phyloP scores from a whole-genome alignment of 2,329 filamentous ascomycete genomes.

The Cladosporium cucumerinum region DNA sequence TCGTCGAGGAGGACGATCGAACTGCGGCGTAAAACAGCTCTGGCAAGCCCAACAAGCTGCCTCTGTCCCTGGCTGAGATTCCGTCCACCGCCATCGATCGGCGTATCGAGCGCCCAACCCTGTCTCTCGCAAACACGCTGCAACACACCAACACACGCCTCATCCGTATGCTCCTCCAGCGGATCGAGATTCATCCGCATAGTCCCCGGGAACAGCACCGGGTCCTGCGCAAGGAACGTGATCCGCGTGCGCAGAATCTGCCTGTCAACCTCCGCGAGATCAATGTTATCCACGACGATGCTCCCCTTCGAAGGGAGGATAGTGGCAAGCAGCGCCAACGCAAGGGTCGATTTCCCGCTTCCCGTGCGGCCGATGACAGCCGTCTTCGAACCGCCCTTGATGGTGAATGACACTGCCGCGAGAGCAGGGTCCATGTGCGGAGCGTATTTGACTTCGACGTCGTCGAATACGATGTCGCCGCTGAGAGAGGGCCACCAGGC shows the following conservation, averaged over 20 bases:
- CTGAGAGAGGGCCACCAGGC: constrained; percentile 71
- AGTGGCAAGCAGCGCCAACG: constrained; percentile 57
- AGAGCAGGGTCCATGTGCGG: constrained; percentile 72
- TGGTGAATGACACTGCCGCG: constrained; percentile 64
- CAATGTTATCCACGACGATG: constrained; percentile 59
- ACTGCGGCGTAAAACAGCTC: constrained; percentile 60
- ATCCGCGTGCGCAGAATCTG: constrained; percentile 60
- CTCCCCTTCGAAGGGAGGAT: constrained; percentile 53
- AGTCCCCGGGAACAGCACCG: constrained; percentile 61
- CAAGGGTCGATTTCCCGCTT: constrained; percentile 78
- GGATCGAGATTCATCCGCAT: constrained; percentile 63
- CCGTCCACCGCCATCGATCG: constrained; percentile 58
- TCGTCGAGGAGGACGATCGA: constrained; percentile 64
- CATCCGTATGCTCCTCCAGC: constrained; percentile 54
- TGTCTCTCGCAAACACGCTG: constrained; percentile 54
- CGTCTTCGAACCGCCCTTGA: constrained; percentile 74
- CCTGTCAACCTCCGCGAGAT: constrained; percentile 57
- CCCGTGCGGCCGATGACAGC: constrained; percentile 79
- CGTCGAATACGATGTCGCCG: constrained; percentile 71
- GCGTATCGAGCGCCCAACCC: constrained; percentile 54
- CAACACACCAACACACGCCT: constrained; percentile 53
- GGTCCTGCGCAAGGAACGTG: constrained; percentile 66
- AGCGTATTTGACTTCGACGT: constrained; percentile 76
- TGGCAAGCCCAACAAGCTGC: constrained; percentile 61
- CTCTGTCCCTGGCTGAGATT: constrained; percentile 64